phyloP scores from a whole-genome alignment of 2,329 filamentous ascomycete genomes.

The Diaporthe caulivora region DNA sequence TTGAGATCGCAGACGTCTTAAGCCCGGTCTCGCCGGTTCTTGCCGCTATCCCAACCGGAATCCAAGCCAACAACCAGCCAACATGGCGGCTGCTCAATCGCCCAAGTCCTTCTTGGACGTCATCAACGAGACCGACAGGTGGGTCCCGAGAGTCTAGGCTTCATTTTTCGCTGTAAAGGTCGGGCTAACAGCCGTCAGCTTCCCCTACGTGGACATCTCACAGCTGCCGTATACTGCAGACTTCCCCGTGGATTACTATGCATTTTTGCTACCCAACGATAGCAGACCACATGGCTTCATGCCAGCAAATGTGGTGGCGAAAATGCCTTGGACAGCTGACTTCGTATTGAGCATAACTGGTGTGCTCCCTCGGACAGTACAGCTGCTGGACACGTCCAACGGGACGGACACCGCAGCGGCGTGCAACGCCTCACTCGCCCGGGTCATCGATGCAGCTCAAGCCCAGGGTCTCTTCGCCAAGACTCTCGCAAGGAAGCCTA shows the following conservation, averaged over 20 bases:
- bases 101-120: conserved; percentile 35
- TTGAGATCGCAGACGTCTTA: too few species aligned
- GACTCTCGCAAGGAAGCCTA: conserved; percentile 44
- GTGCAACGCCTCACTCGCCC: conserved; percentile 55
- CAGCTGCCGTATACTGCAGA: conserved; percentile 51
- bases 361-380: conserved; percentile 47
- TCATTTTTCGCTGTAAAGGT: not conserved
- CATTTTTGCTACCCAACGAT: conserved; percentile 59
- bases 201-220: conserved; percentile 56
- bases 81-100: conserved; percentile 14
- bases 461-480: conserved; percentile 53
- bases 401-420: conserved; percentile 45
- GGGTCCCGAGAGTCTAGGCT: not conserved
- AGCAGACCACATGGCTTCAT: conserved; percentile 63
- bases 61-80: not conserved
- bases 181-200: conserved; percentile 49
- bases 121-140: conserved; percentile 38
- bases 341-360: conserved; percentile 49
- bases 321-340: conserved; percentile 59
- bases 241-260: conserved; percentile 49
- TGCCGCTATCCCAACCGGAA: not conserved
- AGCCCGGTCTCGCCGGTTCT: not conserved
- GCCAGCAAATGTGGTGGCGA: conserved; percentile 56
- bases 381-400: conserved; percentile 46
- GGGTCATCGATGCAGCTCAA: conserved; percentile 54